These are phyloP conservation scores for Hirschioporus abietinus DNA, from an alignment of 768 basidiomycete genomes.

Conservation along the genomic window DNA sequence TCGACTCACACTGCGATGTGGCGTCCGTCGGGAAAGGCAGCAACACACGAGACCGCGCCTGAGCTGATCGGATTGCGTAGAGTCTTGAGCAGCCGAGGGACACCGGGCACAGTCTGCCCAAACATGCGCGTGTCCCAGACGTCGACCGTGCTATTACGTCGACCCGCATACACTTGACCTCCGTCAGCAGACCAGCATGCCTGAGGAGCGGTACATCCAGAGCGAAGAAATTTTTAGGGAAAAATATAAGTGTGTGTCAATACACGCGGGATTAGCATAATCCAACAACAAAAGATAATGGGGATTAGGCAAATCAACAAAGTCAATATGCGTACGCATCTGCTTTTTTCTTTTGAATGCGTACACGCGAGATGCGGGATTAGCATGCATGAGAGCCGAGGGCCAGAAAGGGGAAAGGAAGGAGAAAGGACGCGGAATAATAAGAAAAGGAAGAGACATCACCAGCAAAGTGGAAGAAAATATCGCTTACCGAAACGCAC, in stretches of 20 bases:
- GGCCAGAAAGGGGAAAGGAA: conserved; percentile 8
- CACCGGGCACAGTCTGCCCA: conserved; percentile 57
- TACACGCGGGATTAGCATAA: not conserved
- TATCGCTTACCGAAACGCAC: conserved; percentile 79
- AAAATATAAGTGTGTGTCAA: conserved; percentile 4
- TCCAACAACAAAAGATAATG: conserved; percentile 3
- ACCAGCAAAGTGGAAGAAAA: not conserved
- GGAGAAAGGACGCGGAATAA: not conserved
- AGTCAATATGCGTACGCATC: no score
- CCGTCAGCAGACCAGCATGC: conserved; percentile 94
- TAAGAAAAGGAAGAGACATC: conserved; percentile 12
- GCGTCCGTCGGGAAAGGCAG: conserved; percentile 85
- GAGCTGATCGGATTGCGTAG: conserved; percentile 84
- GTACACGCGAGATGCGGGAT: not conserved
- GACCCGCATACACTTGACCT: conserved; percentile 81
- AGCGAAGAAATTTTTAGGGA: conserved; percentile 7
- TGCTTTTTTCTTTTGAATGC: not conserved
- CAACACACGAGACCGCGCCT: conserved; percentile 87
- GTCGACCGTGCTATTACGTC: conserved; percentile 86
- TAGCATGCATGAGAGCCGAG: not conserved
- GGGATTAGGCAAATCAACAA: not conserved
- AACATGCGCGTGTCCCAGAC: conserved; percentile 91
- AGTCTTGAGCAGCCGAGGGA: conserved; percentile 77
- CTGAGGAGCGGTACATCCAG: conserved; percentile 35
- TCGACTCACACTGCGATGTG: conserved; percentile 80